These are phyloP conservation scores for Cymbidium sinense DNA, from an alignment of 106 monocot species.

Conservation along the genomic window DNA sequence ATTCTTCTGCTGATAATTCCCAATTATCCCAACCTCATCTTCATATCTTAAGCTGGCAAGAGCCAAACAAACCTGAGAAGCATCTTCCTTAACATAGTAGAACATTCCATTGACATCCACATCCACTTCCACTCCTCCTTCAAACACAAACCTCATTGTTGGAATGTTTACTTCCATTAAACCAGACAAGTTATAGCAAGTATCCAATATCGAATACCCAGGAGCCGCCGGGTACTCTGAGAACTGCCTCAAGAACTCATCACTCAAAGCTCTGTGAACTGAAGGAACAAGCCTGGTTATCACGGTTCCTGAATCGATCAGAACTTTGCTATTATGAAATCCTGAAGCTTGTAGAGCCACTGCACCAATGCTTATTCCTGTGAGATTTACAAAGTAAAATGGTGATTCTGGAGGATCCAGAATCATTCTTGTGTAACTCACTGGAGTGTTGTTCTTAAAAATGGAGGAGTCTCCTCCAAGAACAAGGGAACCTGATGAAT, in stretches of 20 bases:
- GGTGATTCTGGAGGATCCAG: slow-evolving; percentile 28
- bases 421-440: slow-evolving; percentile 26
- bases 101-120: slow-evolving; percentile 65
- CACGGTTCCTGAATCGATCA: slow-evolving; percentile 87
- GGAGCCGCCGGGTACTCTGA: slow-evolving; percentile 23
- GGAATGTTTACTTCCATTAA: slow-evolving; percentile 41
- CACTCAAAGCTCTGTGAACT: slow-evolving; percentile 47
- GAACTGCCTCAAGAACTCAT: slow-evolving; percentile 63
- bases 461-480: slow-evolving; percentile 7
- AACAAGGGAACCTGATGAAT: slow-evolving; percentile 27
- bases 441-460: slow-evolving; percentile 14
- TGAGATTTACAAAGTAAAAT: slow-evolving; percentile 67
- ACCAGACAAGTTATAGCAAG: slow-evolving; percentile 49
- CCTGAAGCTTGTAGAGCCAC: slow-evolving; percentile 30
- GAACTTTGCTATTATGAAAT: slow-evolving; percentile 15
- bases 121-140: slow-evolving; percentile 39
- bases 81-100: slow-evolving; percentile 67
- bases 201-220: slow-evolving; percentile 48
- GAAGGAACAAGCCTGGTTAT: slow-evolving; percentile 73
- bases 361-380: slow-evolving; percentile 54
- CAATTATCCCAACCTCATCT: slow-evolving; percentile 56
- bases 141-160: slow-evolving; percentile 45
- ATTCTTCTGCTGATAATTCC: slow-evolving; percentile 94
- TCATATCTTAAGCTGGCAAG: slow-evolving; percentile 52
- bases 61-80: slow-evolving; percentile 80